These are phyloP conservation scores for Aspergillus homomorphus DNA, from an alignment of 495 filamentous ascomycete species.

Conservation along the genomic window DNA sequence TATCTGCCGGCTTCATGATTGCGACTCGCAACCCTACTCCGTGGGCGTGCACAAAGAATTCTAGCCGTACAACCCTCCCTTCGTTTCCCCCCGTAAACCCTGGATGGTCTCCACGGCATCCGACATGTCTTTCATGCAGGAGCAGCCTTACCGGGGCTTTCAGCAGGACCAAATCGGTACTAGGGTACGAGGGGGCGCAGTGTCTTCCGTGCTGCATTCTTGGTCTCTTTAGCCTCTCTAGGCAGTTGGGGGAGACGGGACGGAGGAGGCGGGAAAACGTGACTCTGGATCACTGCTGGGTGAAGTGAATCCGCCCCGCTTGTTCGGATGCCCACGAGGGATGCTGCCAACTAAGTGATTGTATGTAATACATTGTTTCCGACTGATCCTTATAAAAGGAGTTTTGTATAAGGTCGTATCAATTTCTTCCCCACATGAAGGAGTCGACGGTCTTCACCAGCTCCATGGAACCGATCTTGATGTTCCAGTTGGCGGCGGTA, in stretches of 20 bases:
- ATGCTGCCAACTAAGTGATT: constrained; percentile 11
- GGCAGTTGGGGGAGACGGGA: neutral
- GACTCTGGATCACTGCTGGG: constrained; percentile 12
- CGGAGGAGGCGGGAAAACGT: constrained; percentile 16
- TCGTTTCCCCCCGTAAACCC: neutral
- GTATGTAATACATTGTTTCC: constrained; percentile 9
- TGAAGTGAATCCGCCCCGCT: constrained; percentile 12
- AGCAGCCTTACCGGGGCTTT: constrained; percentile 24
- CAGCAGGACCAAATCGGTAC: constrained; percentile 4
- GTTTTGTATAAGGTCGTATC: neutral
- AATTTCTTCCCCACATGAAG: neutral
- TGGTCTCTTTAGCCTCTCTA: neutral
- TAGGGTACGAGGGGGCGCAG: neutral
- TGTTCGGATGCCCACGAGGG: constrained; percentile 27
- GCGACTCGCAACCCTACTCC: neutral
- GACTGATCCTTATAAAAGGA: neutral
- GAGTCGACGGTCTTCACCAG: neutral
- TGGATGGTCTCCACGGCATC: neutral
- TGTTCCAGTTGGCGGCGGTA: neutral
- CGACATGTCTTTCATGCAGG: constrained; percentile 7
- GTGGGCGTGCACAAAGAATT: neutral
- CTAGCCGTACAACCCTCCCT: neutral
- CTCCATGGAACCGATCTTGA: neutral
- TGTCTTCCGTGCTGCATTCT: neutral
- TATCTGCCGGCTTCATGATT: neutral